Evolutionary conservation across 2,329 filamentous ascomycete species (phyloP), one percentile per base, ranked within the genome.

Genomic region (Monascus ruber): DNA sequence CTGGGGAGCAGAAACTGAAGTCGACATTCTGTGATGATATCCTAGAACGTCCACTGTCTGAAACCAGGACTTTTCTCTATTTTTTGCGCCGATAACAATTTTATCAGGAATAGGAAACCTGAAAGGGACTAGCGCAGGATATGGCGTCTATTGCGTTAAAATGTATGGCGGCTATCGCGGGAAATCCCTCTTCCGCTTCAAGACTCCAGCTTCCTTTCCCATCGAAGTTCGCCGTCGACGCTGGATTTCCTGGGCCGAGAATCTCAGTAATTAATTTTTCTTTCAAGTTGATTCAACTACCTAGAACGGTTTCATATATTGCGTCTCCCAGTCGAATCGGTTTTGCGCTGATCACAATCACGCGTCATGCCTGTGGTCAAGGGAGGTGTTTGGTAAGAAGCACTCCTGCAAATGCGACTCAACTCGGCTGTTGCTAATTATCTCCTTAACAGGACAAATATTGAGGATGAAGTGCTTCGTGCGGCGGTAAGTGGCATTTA

Each of bases 401-500:
- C 41, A 17, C 17, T 17, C 17, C 17, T 17, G 17, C 17, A 17
- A 17, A 17, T 17, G 17, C 17, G 17, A 17, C 17, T 3, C 17
- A 17, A 17, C 17, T 17, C 17, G 17, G 17, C 17, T 17, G 17
- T 17, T 17, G 17, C 17, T 17, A 17, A 17, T 3, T 17, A 17
- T 17, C 17, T 17, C 17, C 17, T 26, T 25, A 17, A 8, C 38
- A 66, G 64, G 77, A 80, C 77, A 8, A 81, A 81, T 50, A 78
- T 81, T 48, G 77, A 81, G 73, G 91, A 98, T 69, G 91, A 98
- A 66, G 94, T 96, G 56, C 83, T 98, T 67, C 95, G 96, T 68
- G 88, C 87, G 41, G 83, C 84, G 42, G 86, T 63, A 56, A 36
- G 59, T 50, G 17, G 29, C 34, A 27, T n/a, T 17, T 17, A 17